A percentile compares a stretch with the other conserved stretches of the same genome.
Conservation (phyloP, 2,329 filamentous ascomycete genomes). For the Karstenula rhodostoma region DNA sequence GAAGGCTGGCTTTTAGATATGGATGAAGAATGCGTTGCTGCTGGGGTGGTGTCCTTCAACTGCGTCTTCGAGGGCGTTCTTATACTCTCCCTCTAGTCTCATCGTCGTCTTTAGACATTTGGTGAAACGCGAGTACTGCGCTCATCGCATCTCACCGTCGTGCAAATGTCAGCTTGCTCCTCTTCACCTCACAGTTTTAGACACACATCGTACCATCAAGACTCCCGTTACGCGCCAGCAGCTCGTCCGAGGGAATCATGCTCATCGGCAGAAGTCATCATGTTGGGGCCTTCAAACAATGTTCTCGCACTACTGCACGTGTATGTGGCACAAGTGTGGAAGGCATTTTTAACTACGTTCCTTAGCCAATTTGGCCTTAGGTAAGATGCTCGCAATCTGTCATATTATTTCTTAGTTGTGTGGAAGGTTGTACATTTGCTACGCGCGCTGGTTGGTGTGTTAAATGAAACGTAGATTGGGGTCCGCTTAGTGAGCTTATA, state of each 20-base stretch:
- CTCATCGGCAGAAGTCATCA: background rate
- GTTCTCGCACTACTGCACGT: background rate
- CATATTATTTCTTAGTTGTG: background rate
- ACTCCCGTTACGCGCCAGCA: background rate
- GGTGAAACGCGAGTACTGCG: no score
- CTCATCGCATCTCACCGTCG: background rate
- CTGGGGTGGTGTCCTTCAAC: background rate
- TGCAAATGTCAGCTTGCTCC: background rate
- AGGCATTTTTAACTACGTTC: background rate
- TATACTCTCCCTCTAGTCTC: background rate
- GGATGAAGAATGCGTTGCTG: background rate
- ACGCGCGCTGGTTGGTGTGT: background rate
- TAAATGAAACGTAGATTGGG: background rate
- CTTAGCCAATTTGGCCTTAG: background rate
- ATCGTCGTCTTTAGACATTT: background rate
- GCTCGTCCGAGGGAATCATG: background rate
- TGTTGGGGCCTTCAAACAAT: background rate
- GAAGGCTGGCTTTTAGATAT: background rate
- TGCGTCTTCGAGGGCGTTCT: background rate
- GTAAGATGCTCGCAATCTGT: background rate
- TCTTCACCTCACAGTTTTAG: background rate
- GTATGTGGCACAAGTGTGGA: background rate
- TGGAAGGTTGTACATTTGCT: background rate
- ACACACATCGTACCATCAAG: background rate
- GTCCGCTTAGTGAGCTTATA: background rate